Conservation (phyloP, 139 green algal genomes). For the Picochlorum sp. region DNA sequence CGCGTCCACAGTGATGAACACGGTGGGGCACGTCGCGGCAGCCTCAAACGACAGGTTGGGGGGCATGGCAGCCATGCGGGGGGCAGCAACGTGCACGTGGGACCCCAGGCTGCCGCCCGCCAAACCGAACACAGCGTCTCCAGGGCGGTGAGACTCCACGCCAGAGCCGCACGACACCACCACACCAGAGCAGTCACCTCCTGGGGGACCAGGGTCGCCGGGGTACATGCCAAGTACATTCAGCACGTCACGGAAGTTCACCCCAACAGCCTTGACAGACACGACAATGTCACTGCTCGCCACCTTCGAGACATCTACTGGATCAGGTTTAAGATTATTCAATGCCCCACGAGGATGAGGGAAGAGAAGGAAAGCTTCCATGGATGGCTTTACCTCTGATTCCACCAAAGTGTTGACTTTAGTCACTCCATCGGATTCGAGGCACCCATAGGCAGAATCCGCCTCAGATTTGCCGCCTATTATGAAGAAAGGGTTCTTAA, state of each 20-base stretch:
- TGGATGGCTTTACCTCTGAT: neutral
- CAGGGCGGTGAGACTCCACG: slow-evolving; percentile 7
- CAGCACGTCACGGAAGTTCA: slow-evolving; percentile 43
- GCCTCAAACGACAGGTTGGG: slow-evolving; percentile 38
- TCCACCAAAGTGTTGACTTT: neutral
- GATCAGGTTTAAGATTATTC: slow-evolving; percentile 33
- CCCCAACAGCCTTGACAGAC: neutral
- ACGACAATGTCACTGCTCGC: neutral
- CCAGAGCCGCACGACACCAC: slow-evolving; percentile 37
- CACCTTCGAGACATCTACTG: neutral
- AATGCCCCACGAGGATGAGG: slow-evolving; percentile 46
- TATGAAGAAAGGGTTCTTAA: no score
- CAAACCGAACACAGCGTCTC: slow-evolving; percentile 69
- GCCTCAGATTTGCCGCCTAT: neutral
- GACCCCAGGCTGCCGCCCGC: slow-evolving; percentile 59
- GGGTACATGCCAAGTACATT: slow-evolving; percentile 81
- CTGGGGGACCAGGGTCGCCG: slow-evolving; percentile 66
- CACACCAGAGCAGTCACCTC: slow-evolving; percentile 68
- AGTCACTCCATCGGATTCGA: no score
- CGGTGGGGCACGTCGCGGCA: slow-evolving; percentile 55
- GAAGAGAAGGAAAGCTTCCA: slow-evolving; percentile 15
- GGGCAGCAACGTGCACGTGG: slow-evolving; percentile 22
- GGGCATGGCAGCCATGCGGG: slow-evolving; percentile 45
- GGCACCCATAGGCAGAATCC: slow-evolving; percentile 8
- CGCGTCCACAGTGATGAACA: slow-evolving; percentile 26